Conservation (phyloP, 1,284 basidiomycete genomes). For the Fomitiporia mediterranea region DNA sequence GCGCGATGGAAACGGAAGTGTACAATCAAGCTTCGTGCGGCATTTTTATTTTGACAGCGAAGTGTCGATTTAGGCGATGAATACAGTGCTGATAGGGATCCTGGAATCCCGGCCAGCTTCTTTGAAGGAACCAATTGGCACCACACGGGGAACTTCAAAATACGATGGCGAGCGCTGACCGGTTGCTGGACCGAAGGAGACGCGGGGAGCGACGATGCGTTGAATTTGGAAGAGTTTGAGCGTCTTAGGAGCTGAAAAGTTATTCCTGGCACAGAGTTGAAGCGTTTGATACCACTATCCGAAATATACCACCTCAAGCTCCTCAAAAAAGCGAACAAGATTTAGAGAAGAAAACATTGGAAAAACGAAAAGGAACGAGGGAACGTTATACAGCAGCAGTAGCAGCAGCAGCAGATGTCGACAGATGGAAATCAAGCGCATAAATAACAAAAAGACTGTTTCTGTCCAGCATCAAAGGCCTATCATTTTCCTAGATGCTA, state of each 20-base stretch:
- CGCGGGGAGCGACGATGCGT: background rate
- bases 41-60: background rate
- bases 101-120: slow-evolving; percentile 25
- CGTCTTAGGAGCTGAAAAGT: slow-evolving; percentile 24
- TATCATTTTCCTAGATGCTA: background rate
- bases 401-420: slow-evolving; percentile 2
- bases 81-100: background rate
- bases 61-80: background rate
- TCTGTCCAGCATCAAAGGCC: background rate
- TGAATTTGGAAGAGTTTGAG: slow-evolving; percentile 18
- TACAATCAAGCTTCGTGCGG: background rate
- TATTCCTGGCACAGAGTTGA: background rate
- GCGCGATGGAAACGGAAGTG: background rate
- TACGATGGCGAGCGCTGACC: slow-evolving; percentile 40
- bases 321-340: background rate
- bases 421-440: slow-evolving; percentile 10
- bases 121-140: slow-evolving; percentile 26
- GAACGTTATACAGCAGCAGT: slow-evolving; percentile 6
- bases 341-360: slow-evolving; percentile 3
- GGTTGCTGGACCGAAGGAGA: slow-evolving; percentile 33
- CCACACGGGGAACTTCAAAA: slow-evolving; percentile 26
- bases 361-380: slow-evolving; percentile 1
- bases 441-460: slow-evolving; percentile 13
- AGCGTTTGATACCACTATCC: background rate
- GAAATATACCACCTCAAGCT: background rate